Evolutionary conservation across 345 rosid genomes (phyloP), one percentile per base, ranked within the genome.

Genomic region (Eucalyptus curtisii): DNA sequence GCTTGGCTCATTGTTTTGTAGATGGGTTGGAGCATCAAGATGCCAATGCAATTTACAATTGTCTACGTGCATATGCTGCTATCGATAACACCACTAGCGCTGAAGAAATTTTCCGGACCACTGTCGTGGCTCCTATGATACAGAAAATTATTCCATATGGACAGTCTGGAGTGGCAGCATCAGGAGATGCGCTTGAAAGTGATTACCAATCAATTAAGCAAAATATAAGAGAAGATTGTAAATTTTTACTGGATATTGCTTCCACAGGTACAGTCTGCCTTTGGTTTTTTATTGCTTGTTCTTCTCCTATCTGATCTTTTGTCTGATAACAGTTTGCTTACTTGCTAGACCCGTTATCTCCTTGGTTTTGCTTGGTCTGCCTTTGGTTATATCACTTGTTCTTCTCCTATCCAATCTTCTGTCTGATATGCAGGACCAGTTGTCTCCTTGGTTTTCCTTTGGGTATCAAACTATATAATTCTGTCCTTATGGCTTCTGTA

Each of bases 11-110:
- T 91, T 98, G 99, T 95, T 98, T 98, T 89, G 91, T 94, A 87
- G 97, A 96, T 92, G 99, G 99, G 52, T 92, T 98, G 88, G 97
- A 96, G 89, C 95, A 96, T 88, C 93, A 90, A 49, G 99, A 98
- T 92, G 97, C 93, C 90, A 95, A 92, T 91, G 99, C 95, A 90
- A 95, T 98, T 90, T 98, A 96, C 94, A 98, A 98, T 92, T 98
- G 99, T 90, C 90, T 98, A 66, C 96, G 99, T 88, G 99, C 99
- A 76, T 98, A 97, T 90, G 99, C 99, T 89, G 99, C 99, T 87
- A 93, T 95, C 20, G 99, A 98, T 91, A 98, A 96, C 89, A 94
- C 94, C 88, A 90, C 53, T 33, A 95, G 91, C 50, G 97, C 99
- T 44, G 99, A 97, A 91, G 99, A 98, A 89, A 92, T 95, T 89